Evolutionary conservation across 306 rosid genomes (phyloP), one percentile per base, ranked within the genome.

Genomic region (Lathyrus oleraceus): DNA sequence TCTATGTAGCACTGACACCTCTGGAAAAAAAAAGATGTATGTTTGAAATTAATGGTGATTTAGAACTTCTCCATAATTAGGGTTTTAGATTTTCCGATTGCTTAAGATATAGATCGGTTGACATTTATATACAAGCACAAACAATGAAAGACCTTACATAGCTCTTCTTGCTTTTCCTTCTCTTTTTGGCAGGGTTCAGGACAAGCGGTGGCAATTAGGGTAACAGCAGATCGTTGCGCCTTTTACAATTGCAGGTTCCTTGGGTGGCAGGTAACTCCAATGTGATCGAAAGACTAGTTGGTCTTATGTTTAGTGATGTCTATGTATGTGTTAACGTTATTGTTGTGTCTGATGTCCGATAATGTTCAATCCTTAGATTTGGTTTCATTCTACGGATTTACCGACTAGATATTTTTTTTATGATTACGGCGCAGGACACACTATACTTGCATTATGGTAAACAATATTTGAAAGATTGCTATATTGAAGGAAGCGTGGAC

Each of bases 121-220:
- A 48, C 66, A 63, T 65, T 60, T 60, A 8, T 32, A 25, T 76
- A 30, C 38, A 32, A 19, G 30, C 17, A 60, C 61, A 32, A 44
- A 36, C 25, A 65, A 2, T 70, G 65, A 51, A 27, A 49, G 17
- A 35, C 16, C 12, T 72, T 65, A 53, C 9, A 28, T 36, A 14
- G 6, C 60, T 15, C n/a, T 47, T 65, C 70, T 17, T 27, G 6
- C 48, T 28, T 71, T 66, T 58, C 19, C 53, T 69, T 71, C 72
- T 44, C 52, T 61, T 45, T 65, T 66, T 60, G 75, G 65, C 80
- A 94, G 98, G 98, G 98, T 73, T 94, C 97, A 8, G 96, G 96
- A 44, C 98, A 94, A 85, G 98, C 98, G 21, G 97, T 94, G 76
- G 98, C 98, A 61, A 81, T 94, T 70, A 88, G 98, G 85, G 98